A percentile compares a stretch with the other conserved stretches of the same genome.
phyloP scores from a whole-genome alignment of 2,329 filamentous ascomycete genomes.

The Colletotrichum spaethianum region DNA sequence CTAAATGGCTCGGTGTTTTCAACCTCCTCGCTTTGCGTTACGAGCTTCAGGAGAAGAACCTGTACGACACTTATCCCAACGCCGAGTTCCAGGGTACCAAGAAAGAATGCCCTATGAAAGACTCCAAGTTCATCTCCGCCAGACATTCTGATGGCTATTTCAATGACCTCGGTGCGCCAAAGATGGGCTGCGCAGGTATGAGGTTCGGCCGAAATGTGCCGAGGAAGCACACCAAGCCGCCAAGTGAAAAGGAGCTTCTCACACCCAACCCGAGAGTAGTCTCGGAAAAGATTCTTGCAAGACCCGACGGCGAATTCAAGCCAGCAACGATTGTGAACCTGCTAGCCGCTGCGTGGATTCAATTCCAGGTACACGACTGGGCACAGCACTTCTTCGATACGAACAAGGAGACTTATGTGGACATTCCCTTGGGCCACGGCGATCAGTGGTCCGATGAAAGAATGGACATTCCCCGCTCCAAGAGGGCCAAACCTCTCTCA shows the following conservation, averaged over 20 bases:
- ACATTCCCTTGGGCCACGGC: conserved; percentile 29
- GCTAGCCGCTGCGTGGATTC: conserved; percentile 64
- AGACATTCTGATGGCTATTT: conserved; percentile 54
- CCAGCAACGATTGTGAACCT: conserved; percentile 61
- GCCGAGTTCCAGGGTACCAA: conserved; percentile 47
- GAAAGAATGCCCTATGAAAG: neutral
- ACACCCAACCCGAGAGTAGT: conserved; percentile 57
- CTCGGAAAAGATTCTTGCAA: conserved; percentile 57
- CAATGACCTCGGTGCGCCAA: conserved; percentile 57
- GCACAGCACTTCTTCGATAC: conserved; percentile 49
- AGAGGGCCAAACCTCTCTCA: conserved; percentile 52
- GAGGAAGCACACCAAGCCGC: conserved; percentile 52
- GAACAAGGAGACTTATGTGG: neutral
- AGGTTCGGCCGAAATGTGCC: conserved; percentile 61
- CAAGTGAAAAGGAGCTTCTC: conserved; percentile 57
- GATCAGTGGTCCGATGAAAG: conserved; percentile 51
- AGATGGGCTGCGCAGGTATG: conserved; percentile 61
- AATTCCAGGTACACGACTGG: conserved; percentile 63
- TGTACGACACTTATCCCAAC: conserved; percentile 59
- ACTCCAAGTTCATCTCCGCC: neutral
- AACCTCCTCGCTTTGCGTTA: conserved; percentile 54
- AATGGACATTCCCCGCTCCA: conserved; percentile 55
- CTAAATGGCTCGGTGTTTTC: conserved; percentile 55
- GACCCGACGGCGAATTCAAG: conserved; percentile 55
- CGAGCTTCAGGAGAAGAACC: conserved; percentile 59